Base-by-base conservation (phyloP, 768 basidiomycete genomes). In the Rhizopogon vesiculosus region DNA sequence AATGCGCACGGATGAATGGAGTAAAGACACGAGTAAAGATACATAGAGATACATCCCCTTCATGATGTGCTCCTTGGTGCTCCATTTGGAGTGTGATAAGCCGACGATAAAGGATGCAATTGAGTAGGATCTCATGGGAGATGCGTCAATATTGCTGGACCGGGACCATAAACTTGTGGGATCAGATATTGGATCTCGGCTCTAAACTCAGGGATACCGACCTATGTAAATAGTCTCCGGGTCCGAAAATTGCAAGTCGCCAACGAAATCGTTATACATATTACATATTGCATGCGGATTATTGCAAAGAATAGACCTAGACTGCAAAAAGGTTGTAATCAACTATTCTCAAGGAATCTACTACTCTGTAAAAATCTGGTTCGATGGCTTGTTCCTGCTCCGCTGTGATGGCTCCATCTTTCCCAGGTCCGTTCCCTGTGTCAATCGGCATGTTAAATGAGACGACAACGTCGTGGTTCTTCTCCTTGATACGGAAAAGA, bases 381-480 rank as follows among this genome's bases (percentile, higher is more conserved):
- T 70, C 66, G 39, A 57, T 66, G 64, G 40, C 72, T 64, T 28
- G 68, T 69, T 53, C 56, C 25, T 18, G 45, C 50, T 74, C 72
- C 56, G 69, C 64, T n/a, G 63, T 69, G 40, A 81, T 75, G 51
- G 72, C 75, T 15, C 72, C 76, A 33, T 54, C 38, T 15, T 45
- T 56, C 22, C 42, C 50, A 16, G 45, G 42, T 42, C 74, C 76
- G 54, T 80, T 78, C 15, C 70, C 69, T 10, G 81, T 71, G 45
- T 66, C 66, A 41, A 77, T 71, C 31, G 95, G 95, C 19, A 89
- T 78, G 70, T 95, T 98, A 65, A 87, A 86, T 16, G 89, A 88
- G 57, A 91, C 78, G 29, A 97, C 88, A 19, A 99, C 67, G 66
- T 99, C 97, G 6, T 87, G 80, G 35, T 76, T 76, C 68, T 89